Conservation (phyloP, 2,329 filamentous ascomycete genomes). For the Neurospora crassa region DNA sequence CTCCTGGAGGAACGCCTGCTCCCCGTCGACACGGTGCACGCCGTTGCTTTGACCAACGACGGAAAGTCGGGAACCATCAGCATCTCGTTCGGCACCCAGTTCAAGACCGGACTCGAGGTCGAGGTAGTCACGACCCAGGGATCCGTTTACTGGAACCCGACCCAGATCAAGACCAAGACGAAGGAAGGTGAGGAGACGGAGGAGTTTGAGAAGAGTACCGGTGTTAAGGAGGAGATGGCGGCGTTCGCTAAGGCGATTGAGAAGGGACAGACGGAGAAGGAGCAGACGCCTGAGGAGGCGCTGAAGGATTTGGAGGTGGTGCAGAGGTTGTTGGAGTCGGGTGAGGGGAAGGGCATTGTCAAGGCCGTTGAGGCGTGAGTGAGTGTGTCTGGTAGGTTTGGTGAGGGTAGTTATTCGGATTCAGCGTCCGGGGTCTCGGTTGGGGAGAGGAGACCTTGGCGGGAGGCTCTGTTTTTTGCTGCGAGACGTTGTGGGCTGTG, state of each 20-base stretch:
- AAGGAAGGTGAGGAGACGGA: slow-evolving; percentile 10
- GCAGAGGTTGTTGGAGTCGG: slow-evolving; percentile 22
- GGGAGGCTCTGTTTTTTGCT: background rate
- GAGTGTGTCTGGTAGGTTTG: background rate
- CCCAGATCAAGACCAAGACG: slow-evolving; percentile 12
- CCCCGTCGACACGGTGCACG: slow-evolving; percentile 58
- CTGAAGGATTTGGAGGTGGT: slow-evolving; percentile 23
- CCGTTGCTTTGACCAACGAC: slow-evolving; percentile 27
- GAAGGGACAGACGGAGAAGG: slow-evolving; percentile 13
- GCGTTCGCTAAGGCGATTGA: slow-evolving; percentile 21
- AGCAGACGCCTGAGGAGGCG: slow-evolving; percentile 22
- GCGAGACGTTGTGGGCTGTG: background rate
- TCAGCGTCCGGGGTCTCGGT: background rate
- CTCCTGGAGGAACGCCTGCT: slow-evolving; percentile 47
- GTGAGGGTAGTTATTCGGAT: background rate
- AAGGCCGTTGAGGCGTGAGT: slow-evolving; percentile 6
- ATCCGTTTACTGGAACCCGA: slow-evolving; percentile 18
- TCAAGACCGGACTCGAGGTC: slow-evolving; percentile 18
- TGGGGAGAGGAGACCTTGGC: background rate
- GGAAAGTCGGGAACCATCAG: slow-evolving; percentile 19
- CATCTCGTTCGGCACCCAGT: slow-evolving; percentile 24
- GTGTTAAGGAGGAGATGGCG: slow-evolving; percentile 22
- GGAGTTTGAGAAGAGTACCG: slow-evolving; percentile 14
- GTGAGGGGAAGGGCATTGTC: slow-evolving; percentile 11
- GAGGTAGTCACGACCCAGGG: slow-evolving; percentile 22